phyloP scores from a whole-genome alignment of 306 rosid genomes.

The Albizia julibrissin region DNA sequence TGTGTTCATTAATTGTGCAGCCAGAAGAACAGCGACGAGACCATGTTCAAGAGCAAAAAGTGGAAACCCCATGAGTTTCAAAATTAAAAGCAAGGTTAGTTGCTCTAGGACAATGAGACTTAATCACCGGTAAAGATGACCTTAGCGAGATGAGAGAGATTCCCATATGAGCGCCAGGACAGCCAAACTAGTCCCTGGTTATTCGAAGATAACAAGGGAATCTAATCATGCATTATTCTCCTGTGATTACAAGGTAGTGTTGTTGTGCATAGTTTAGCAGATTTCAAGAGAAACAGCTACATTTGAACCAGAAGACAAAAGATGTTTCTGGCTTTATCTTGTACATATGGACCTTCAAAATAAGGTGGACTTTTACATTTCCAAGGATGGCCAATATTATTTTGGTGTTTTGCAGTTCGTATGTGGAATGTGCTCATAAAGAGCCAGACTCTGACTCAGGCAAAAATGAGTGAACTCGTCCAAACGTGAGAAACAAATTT shows the following conservation, averaged over 20 bases:
- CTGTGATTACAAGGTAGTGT: conserved; percentile 34
- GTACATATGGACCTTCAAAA: not conserved
- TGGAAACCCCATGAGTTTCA: conserved; percentile 29
- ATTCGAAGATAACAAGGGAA: conserved; percentile 40
- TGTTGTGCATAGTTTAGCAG: conserved; percentile 22
- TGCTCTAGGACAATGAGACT: conserved; percentile 25
- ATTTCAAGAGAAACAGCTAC: conserved; percentile 8
- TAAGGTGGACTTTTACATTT: conserved; percentile 2
- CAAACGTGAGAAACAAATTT: conserved; percentile 1
- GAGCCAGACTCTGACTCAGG: not conserved
- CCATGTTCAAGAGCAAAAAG: conserved; percentile 17
- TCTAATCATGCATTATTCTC: conserved; percentile 29
- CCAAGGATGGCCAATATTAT: conserved; percentile 32
- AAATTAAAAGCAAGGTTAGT: conserved; percentile 27
- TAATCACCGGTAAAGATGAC: not conserved
- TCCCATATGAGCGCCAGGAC: conserved; percentile 12
- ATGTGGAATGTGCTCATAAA: not conserved
- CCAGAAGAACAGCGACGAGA: conserved; percentile 22
- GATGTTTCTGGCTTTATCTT: not conserved
- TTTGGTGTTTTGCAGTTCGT: not conserved
- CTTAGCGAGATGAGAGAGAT: not conserved
- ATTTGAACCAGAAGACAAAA: not conserved
- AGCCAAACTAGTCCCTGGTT: conserved; percentile 24
- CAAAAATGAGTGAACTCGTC: conserved; percentile 1
- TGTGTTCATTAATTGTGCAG: not conserved